phyloP scores from a whole-genome alignment of 345 rosid species.

The Schrenkiella parvula region DNA sequence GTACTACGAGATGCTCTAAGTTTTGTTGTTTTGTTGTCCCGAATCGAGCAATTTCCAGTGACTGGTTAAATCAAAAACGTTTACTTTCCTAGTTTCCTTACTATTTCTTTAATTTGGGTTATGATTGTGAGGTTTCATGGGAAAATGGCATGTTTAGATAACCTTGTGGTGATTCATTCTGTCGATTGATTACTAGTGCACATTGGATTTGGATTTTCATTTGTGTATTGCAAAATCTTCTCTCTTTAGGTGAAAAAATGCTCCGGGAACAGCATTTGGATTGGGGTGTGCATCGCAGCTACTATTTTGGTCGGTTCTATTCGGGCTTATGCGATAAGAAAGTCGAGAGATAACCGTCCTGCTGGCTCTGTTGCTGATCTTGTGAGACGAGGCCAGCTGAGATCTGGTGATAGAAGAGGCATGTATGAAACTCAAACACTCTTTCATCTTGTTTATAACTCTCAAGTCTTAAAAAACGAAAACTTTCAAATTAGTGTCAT shows the following conservation, averaged over 20 bases:
- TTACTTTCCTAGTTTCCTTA: background rate
- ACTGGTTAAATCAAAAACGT: background rate
- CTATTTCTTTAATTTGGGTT: background rate
- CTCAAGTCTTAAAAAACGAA: background rate
- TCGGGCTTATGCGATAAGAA: slow-evolving; percentile 44
- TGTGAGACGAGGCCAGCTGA: slow-evolving; percentile 92
- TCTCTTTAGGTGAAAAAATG: slow-evolving; percentile 42
- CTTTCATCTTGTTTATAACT: background rate
- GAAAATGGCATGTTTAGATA: background rate
- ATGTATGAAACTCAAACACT: slow-evolving; percentile 57
- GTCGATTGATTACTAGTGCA: background rate
- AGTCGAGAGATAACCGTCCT: slow-evolving; percentile 42
- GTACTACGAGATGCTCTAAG: background rate
- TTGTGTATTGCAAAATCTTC: background rate
- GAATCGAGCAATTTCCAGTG: background rate
- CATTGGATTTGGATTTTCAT: background rate
- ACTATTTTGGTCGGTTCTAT: slow-evolving; percentile 48
- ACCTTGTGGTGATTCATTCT: background rate
- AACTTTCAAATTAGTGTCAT: background rate
- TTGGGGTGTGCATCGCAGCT: slow-evolving; percentile 51
- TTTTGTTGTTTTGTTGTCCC: background rate
- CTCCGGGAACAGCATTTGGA: slow-evolving; percentile 35
- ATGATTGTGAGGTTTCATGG: background rate
- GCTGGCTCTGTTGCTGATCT: slow-evolving; percentile 91
- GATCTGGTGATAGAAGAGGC: slow-evolving; percentile 98